These are phyloP conservation scores for Thyridium curvatum DNA, from an alignment of 2,329 filamentous ascomycete species.

Conservation along the genomic window DNA sequence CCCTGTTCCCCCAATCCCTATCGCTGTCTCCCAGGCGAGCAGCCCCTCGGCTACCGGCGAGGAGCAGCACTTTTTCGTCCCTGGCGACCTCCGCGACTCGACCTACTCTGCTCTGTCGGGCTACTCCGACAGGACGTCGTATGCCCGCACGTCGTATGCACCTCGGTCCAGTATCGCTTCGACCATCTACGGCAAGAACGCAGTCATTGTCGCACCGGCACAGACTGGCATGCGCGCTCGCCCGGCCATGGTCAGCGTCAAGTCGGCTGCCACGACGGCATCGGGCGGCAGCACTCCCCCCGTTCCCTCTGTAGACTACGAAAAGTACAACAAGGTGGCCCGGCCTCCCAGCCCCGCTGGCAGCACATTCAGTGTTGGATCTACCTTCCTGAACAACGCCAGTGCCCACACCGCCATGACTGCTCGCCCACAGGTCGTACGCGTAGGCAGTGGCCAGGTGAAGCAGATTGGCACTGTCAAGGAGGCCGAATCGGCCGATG, in stretches of 20 bases:
- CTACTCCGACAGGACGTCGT: constrained; percentile 55
- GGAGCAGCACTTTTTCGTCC: constrained; percentile 90
- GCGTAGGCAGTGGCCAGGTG: constrained; percentile 46
- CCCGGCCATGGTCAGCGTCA: constrained; percentile 89
- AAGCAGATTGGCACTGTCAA: constrained; percentile 20
- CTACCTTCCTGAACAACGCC: constrained; percentile 61
- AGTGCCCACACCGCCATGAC: constrained; percentile 51
- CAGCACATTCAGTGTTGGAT: constrained; percentile 60
- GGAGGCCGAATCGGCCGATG: not conserved
- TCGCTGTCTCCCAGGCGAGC: constrained; percentile 51
- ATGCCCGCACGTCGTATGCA: constrained; percentile 51
- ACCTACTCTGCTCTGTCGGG: constrained; percentile 76
- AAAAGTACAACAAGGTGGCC: constrained; percentile 40
- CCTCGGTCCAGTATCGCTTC: constrained; percentile 75
- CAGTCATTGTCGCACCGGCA: constrained; percentile 73
- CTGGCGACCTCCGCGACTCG: constrained; percentile 82
- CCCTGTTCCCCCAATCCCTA: constrained; percentile 89
- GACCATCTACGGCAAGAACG: constrained; percentile 89
- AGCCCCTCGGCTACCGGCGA: constrained; percentile 49
- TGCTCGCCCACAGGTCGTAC: constrained; percentile 53
- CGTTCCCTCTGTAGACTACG: constrained; percentile 64
- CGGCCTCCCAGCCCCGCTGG: constrained; percentile 45
- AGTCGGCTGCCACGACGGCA: constrained; percentile 54
- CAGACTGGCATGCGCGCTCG: constrained; percentile 84
- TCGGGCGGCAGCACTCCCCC: constrained; percentile 55